Base-by-base conservation (phyloP, 371 early-diverging fungal species). In the Cokeromyces recurvatus region DNA sequence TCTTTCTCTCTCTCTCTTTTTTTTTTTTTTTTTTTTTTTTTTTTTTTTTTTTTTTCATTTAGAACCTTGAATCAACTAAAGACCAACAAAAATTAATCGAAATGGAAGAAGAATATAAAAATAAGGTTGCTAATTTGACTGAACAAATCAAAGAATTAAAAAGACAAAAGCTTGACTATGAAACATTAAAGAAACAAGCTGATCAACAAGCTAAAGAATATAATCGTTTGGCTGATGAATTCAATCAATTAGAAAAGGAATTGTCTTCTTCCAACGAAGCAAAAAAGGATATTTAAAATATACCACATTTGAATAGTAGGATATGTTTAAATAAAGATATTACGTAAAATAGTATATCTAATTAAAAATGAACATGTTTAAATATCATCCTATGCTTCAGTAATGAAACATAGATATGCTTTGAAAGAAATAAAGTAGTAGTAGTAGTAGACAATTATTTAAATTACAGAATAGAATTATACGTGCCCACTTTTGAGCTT, bases 141-240 rank as follows among this genome's bases (percentile, higher is more conserved):
- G 43, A 42, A 14, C 66, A 84, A 59, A 54, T 84, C 19, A 59
- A 65, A 39, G 69, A 74, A 46, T 59, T 77, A 37, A 66, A 79
- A 54, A 62, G 74, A 54, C 65, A 79, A 68, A 57, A 74, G 14
- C 48, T 57, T 21, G 85, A 91, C 40, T 71, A 74, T 42, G 88
- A 84, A 32, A 81, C 77, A 17, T 62, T 91, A 46, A 87, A 86
- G 69, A 85, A 86, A 62, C 90, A 91, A 64, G 85, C 85, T 6
- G 72, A 68, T 38, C 75, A 82, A 51, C 81, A 78, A 48, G 61
- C 75, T 39, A 50, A 72, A 22, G 89, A 88, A 59, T 91, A 85
- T 65, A 69, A 83, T 71, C 78, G 85, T 46, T 58, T 91, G 48
- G 80, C 86, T 7, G 91, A 90, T 42, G 72, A 79, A 54, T 78